phyloP scores from a whole-genome alignment of 1,139 yeast species.

The Geotrichum klebahnii region DNA sequence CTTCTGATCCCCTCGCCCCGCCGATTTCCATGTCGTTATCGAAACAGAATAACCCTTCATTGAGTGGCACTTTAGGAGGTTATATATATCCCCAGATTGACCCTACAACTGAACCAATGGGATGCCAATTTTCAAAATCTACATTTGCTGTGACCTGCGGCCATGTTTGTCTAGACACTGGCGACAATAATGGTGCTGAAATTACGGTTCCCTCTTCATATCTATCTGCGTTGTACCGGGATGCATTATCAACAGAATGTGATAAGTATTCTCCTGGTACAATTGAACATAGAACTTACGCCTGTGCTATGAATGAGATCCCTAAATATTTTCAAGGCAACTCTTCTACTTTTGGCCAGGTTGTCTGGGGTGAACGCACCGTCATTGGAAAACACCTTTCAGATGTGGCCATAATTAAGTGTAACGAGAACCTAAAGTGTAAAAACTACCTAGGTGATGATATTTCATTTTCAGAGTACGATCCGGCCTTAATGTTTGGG shows the following conservation, averaged over 20 bases:
- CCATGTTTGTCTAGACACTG: slow-evolving; percentile 71
- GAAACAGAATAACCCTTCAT: slow-evolving; percentile 47
- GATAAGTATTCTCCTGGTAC: slow-evolving; percentile 49
- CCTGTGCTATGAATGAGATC: slow-evolving; percentile 53
- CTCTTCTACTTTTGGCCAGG: slow-evolving; percentile 63
- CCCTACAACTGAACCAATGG: slow-evolving; percentile 37
- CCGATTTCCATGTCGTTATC: slow-evolving; percentile 76
- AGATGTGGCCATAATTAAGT: slow-evolving; percentile 80
- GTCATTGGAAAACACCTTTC: slow-evolving; percentile 59
- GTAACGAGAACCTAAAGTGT: slow-evolving; percentile 53
- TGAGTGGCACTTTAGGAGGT: slow-evolving; percentile 89
- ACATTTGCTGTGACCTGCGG: slow-evolving; percentile 90
- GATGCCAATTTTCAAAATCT: slow-evolving; percentile 58
- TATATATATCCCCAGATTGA: slow-evolving; percentile 74
- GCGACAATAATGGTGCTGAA: slow-evolving; percentile 40
- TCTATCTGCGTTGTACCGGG: slow-evolving; percentile 63
- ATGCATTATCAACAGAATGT: slow-evolving; percentile 62
- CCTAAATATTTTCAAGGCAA: neutral
- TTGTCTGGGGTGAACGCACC: slow-evolving; percentile 90
- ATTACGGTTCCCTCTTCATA: slow-evolving; percentile 71
- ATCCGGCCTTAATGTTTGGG: slow-evolving; percentile 77
- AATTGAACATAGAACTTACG: slow-evolving; percentile 63
- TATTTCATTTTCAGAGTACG: slow-evolving; percentile 64
- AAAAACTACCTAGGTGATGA: slow-evolving; percentile 78
- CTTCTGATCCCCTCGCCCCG: slow-evolving; percentile 53